phyloP scores from a whole-genome alignment of 164 flowering plant genomes.

The Euptelea pleiosperma region DNA sequence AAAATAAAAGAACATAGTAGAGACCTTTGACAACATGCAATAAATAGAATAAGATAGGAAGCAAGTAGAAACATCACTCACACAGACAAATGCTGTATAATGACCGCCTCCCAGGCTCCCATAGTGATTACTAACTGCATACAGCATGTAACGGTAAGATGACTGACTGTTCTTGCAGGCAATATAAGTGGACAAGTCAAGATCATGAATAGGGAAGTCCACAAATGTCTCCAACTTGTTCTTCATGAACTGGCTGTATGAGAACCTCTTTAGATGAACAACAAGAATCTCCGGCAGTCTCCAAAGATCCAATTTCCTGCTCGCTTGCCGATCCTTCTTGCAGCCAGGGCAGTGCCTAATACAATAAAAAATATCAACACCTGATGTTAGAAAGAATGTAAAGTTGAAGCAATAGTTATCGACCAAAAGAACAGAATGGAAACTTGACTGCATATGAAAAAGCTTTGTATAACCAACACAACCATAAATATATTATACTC shows the following conservation, averaged over 20 bases:
- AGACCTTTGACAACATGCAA: not conserved
- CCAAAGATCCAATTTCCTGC: constrained; percentile 95
- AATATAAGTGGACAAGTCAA: constrained; percentile 69
- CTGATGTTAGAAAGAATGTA: not conserved
- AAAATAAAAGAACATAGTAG: not conserved
- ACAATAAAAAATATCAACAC: not conserved
- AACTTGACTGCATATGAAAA: no score
- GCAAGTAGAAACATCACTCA: constrained; percentile 40
- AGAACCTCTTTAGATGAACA: constrained; percentile 89
- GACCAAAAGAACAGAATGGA: no score
- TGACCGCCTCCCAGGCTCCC: constrained; percentile 98
- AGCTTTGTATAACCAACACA: no score
- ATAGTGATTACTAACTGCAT: constrained; percentile 89
- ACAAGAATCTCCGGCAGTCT: constrained; percentile 90
- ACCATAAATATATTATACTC: no score
- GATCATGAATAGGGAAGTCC: constrained; percentile 76
- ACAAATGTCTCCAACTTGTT: constrained; percentile 90
- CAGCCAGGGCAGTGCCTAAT: constrained; percentile 88
- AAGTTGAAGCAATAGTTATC: no score
- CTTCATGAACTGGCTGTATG: constrained; percentile 71
- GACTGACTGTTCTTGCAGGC: constrained; percentile 34
- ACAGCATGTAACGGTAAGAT: constrained; percentile 60
- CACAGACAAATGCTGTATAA: constrained; percentile 86
- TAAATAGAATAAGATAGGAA: not conserved
- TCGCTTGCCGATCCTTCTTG: constrained; percentile 84